phyloP scores from a whole-genome alignment of 2,329 filamentous ascomycete species.

The Fusarium annulatum region DNA sequence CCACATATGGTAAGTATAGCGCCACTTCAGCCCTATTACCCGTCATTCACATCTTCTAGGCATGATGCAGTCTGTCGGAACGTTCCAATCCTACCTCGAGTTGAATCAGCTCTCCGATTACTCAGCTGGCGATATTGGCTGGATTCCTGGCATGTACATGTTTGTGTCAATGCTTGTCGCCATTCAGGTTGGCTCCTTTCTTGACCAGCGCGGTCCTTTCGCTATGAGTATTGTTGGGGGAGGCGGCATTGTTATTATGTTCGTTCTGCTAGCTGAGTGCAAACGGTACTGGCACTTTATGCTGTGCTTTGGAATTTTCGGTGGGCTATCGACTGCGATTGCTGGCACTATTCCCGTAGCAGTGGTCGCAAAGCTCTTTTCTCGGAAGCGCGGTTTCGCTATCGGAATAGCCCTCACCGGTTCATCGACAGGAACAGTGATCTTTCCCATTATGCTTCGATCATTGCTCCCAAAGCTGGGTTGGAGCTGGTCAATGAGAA shows the following conservation, averaged over 20 bases:
- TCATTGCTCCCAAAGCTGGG: conserved; percentile 1
- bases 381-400: background rate
- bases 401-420: conserved; percentile 6
- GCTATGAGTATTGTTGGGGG: conserved; percentile 1
- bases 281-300: conserved; percentile 12
- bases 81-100: conserved; percentile 15
- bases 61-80: conserved; percentile 22
- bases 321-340: background rate
- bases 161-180: conserved; percentile 8
- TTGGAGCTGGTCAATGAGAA: conserved; percentile 8
- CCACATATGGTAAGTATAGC: background rate
- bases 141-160: conserved; percentile 12
- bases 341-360: conserved; percentile 11
- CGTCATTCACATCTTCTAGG: background rate
- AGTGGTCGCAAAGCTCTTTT: conserved; percentile 13
- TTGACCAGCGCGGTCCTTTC: conserved; percentile 6
- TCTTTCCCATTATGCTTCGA: conserved; percentile 15
- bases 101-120: conserved; percentile 14
- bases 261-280: conserved; percentile 3
- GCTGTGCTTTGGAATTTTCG: conserved; percentile 2
- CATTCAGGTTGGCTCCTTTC: conserved; percentile 5
- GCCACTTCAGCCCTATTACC: too few relatives aligned
- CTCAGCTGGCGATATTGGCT: conserved; percentile 7
- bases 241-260: background rate
- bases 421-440: conserved; percentile 5